These are phyloP conservation scores for Vigna reflexopilosa DNA, from an alignment of 306 rosid genomes.

Conservation along the genomic window DNA sequence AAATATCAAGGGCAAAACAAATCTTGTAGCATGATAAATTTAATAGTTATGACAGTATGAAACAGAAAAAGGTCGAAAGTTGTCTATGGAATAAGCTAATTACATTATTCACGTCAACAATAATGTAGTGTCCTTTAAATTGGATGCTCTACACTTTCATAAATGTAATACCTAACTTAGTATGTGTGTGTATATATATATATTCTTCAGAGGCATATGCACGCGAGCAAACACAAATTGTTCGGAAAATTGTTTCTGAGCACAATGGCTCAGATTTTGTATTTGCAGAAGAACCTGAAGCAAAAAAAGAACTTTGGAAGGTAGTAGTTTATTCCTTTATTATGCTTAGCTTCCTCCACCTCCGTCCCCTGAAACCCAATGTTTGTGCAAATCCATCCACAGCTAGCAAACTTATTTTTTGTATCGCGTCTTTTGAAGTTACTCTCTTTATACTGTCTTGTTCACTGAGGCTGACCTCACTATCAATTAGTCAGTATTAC, in stretches of 20 bases:
- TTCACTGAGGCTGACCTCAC: constrained; percentile 31
- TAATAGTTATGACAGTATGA: constrained; percentile 7
- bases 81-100: not conserved
- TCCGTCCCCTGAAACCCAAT: not conserved
- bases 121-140: constrained; percentile 18
- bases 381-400: not conserved
- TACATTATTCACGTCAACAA: constrained; percentile 9
- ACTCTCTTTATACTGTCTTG: constrained; percentile 19
- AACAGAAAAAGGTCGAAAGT: not conserved
- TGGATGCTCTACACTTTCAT: constrained; percentile 28
- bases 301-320: constrained; percentile 92
- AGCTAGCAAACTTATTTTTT: constrained; percentile 27
- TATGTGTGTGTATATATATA: not conserved
- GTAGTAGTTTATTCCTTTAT: constrained; percentile 48
- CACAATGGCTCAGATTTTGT: constrained; percentile 97
- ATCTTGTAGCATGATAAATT: constrained; percentile 7
- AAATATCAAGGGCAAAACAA: not conserved
- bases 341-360: constrained; percentile 8
- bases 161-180: constrained; percentile 30
- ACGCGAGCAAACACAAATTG: constrained; percentile 87
- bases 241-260: constrained; percentile 76
- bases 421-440: constrained; percentile 16
- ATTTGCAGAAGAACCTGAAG: constrained; percentile 87
- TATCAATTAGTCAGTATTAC: constrained; percentile 23
- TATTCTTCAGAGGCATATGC: constrained; percentile 83